Evolutionary conservation across 225 moss, liverwort and hornwort genomes (phyloP).

Genomic region (Rhytidiadelphus loreus): DNA sequence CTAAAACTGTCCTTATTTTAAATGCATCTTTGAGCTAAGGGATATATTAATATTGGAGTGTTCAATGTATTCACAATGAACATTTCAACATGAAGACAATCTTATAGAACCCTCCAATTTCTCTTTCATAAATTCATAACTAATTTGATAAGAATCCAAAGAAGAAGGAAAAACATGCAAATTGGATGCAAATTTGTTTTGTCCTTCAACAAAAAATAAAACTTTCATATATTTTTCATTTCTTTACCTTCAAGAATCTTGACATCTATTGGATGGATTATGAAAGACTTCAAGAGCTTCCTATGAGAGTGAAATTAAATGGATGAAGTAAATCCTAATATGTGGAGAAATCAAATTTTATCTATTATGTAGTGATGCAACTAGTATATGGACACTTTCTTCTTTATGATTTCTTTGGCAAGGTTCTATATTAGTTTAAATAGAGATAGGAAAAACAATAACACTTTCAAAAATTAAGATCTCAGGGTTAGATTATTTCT

Average conservation of each 20-base stretch:
- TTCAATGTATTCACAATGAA: too few species aligned
- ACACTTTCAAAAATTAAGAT: background rate
- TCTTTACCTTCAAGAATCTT: background rate
- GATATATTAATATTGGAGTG: too few species aligned
- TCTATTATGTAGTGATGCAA: background rate
- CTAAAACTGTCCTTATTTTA: too few species aligned
- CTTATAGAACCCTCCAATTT: too few species aligned
- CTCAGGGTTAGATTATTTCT: background rate
- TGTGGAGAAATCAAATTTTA: background rate
- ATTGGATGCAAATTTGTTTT: background rate
- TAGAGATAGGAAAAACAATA: background rate
- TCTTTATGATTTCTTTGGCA: background rate
- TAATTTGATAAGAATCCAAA: background rate
- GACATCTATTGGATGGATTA: too few species aligned
- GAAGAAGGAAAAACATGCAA: accelerated
- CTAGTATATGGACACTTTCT: accelerated
- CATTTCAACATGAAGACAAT: too few species aligned
- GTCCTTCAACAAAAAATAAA: too few species aligned
- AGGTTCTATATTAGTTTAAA: background rate
- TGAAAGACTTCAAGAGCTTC: background rate
- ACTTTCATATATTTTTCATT: background rate
- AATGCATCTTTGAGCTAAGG: too few species aligned
- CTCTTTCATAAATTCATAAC: background rate
- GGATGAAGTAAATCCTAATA: background rate
- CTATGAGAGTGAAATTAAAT: accelerated